phyloP scores from a whole-genome alignment of 2,329 filamentous ascomycete species.

The Cladosporium cucumerinum region DNA sequence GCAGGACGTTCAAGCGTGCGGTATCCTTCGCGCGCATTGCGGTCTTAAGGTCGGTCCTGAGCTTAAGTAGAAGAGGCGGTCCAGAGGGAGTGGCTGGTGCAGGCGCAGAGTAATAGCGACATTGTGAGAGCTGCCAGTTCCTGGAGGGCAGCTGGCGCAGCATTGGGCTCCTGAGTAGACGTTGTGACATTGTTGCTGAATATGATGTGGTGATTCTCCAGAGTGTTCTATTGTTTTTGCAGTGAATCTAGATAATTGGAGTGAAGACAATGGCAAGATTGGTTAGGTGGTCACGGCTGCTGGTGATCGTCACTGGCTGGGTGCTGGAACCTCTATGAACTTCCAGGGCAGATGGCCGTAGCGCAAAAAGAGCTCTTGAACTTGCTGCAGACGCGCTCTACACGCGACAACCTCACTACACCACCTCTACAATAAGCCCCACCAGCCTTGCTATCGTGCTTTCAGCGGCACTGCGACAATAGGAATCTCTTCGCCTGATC shows the following conservation, averaged over 20 bases:
- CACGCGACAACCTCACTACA: slow-evolving; percentile 3
- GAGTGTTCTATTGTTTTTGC: not conserved
- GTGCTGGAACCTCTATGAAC: not conserved
- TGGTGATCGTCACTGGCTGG: not conserved
- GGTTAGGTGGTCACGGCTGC: not conserved
- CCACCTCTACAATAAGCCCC: slow-evolving; percentile 4
- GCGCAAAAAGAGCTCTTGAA: not conserved
- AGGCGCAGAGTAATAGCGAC: slow-evolving; percentile 18
- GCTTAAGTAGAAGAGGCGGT: slow-evolving; percentile 43
- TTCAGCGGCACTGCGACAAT: slow-evolving; percentile 4
- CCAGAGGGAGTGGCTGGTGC: slow-evolving; percentile 24
- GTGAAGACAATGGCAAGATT: not conserved
- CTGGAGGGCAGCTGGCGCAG: slow-evolving; percentile 7
- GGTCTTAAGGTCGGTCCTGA: slow-evolving; percentile 46
- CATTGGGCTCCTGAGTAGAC: slow-evolving; percentile 4
- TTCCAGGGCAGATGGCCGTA: not conserved
- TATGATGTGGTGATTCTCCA: not conserved
- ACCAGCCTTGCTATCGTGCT: slow-evolving; percentile 1
- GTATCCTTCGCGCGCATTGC: slow-evolving; percentile 50
- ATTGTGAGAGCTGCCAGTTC: not conserved
- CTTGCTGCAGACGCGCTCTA: not conserved
- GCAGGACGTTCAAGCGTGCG: slow-evolving; percentile 65
- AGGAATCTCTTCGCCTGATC: not conserved
- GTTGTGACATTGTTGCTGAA: slow-evolving; percentile 8
- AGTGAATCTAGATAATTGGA: not conserved